Conservation (phyloP, 2,329 filamentous ascomycete genomes). For the Simplicillium aogashimaense region DNA sequence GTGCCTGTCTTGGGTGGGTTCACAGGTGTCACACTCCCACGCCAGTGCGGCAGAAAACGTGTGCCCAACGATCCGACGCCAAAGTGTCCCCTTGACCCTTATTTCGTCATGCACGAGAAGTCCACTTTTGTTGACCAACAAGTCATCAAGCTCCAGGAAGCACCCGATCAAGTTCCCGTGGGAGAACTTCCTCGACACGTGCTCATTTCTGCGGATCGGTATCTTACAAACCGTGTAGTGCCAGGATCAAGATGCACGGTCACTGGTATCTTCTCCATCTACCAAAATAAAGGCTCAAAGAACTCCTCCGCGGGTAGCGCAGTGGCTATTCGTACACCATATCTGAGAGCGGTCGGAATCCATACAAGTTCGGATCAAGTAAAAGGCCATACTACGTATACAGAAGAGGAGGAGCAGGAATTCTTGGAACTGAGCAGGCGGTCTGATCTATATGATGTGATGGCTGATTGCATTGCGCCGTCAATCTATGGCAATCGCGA, state of each 20-base stretch:
- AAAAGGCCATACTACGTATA: slow-evolving; percentile 75
- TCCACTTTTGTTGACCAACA: slow-evolving; percentile 96
- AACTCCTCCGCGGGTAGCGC: slow-evolving; percentile 64
- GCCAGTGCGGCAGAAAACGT: slow-evolving; percentile 59
- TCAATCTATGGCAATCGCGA: slow-evolving; percentile 95
- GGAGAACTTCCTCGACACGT: slow-evolving; percentile 93
- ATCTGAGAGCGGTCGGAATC: slow-evolving; percentile 85
- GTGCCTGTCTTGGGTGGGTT: slow-evolving; percentile 78
- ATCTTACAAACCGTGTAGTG: slow-evolving; percentile 90
- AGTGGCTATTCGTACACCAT: slow-evolving; percentile 91
- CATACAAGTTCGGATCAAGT: slow-evolving; percentile 85
- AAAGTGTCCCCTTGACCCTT: slow-evolving; percentile 86
- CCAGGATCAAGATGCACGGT: slow-evolving; percentile 90
- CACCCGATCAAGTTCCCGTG: slow-evolving; percentile 92
- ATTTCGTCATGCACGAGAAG: slow-evolving; percentile 90
- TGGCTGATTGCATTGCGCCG: slow-evolving; percentile 87
- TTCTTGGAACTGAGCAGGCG: slow-evolving; percentile 84
- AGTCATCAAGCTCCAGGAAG: slow-evolving; percentile 95
- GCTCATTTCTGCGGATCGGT: slow-evolving; percentile 90
- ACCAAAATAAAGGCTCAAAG: slow-evolving; percentile 83
- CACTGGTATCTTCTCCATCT: slow-evolving; percentile 97
- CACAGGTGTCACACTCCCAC: slow-evolving; percentile 72
- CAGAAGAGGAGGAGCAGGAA: slow-evolving; percentile 94
- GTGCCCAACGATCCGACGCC: slow-evolving; percentile 57
- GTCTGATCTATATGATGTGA: slow-evolving; percentile 84